Base-by-base conservation (phyloP, 192 early-diverging fungal species). In the Thamnidium elegans region DNA sequence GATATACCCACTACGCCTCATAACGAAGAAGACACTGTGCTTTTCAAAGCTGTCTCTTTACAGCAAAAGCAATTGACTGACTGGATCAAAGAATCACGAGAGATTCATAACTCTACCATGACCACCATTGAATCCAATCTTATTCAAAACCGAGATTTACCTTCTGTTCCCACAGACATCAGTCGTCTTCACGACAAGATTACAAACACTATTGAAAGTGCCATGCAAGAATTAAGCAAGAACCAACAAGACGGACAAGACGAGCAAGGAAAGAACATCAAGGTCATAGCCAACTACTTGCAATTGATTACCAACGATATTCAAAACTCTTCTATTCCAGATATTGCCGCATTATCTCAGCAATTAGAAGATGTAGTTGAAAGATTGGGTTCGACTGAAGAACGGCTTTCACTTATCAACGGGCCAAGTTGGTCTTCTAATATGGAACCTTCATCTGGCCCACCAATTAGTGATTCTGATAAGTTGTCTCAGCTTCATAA, bases 361-460 rank as follows among this genome's bases (percentile, higher is more conserved):
- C 71, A 67, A 11, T 11, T 73, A 17, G 71, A 68, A 20, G 62
- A 58, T 3, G 44, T 68, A 23, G 50, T 73, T 2, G 71, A 73
- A 21, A 47, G 66, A 3, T 50, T 73, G 1, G 52, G 26, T 17
- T 30, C 32, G 1, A 68, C 63, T 30, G 71, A 73, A 32, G 55
- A 68, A 48, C 62, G 62, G 34, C 31, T 73, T 14, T 43, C 42
- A 1, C 58, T 39, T 6, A 19, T 59, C 1, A 59, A 42, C 21
- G 21, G 13, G 17, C 32, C 34, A 1, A n/a, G n/a, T 15, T 23
- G 19, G 32, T 19, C 13, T 17, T 9, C 8, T 45, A 45, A 13
- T 9, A 45, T 45, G 44, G 4, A 17, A 9, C 4, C 46, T 17
- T 17, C 15, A 2, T 17, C 15, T 1, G 36, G 7, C 14, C 7